Conservation (phyloP, 2,329 filamentous ascomycete genomes). For the Apiospora sp. region DNA sequence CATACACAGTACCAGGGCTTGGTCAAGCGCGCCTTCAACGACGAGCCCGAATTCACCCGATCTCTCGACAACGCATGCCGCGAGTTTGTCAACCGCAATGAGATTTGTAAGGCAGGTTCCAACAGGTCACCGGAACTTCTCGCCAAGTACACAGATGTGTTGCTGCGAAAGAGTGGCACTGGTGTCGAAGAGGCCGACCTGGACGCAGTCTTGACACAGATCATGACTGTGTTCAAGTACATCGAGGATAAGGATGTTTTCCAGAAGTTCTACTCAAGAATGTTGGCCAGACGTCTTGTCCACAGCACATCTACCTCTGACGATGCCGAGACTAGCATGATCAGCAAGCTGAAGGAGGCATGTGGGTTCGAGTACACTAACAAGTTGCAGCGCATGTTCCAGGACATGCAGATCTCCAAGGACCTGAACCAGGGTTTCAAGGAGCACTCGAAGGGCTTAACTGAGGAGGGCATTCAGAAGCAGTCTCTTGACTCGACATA, state of each 20-base stretch:
- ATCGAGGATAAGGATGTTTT: slow-evolving; percentile 99
- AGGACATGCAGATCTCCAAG: slow-evolving; percentile 99
- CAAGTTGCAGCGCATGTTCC: slow-evolving; percentile 99
- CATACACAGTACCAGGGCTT: slow-evolving; percentile 92
- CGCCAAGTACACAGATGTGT: slow-evolving; percentile 92
- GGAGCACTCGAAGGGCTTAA: slow-evolving; percentile 71
- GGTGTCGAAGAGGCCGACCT: slow-evolving; percentile 94
- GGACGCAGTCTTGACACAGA: slow-evolving; percentile 85
- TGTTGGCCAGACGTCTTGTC: slow-evolving; percentile 92
- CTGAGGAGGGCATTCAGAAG: slow-evolving; percentile 59
- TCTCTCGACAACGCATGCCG: slow-evolving; percentile 96
- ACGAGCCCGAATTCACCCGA: slow-evolving; percentile 95
- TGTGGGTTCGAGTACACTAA: slow-evolving; percentile 99
- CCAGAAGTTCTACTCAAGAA: slow-evolving; percentile 98
- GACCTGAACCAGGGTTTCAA: slow-evolving; percentile 92
- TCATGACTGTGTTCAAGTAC: slow-evolving; percentile 99
- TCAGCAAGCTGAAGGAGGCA: slow-evolving; percentile 97
- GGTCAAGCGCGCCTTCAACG: slow-evolving; percentile 90
- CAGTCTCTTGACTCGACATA: slow-evolving; percentile 84
- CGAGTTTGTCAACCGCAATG: slow-evolving; percentile 98
- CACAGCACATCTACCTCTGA: slow-evolving; percentile 95
- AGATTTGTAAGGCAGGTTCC: slow-evolving; percentile 91
- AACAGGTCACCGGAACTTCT: slow-evolving; percentile 94
- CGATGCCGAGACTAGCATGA: slow-evolving; percentile 99
- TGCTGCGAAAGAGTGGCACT: slow-evolving; percentile 91